phyloP scores from a whole-genome alignment of 2,329 filamentous ascomycete genomes.

The Neoscytalidium dimidiatum region DNA sequence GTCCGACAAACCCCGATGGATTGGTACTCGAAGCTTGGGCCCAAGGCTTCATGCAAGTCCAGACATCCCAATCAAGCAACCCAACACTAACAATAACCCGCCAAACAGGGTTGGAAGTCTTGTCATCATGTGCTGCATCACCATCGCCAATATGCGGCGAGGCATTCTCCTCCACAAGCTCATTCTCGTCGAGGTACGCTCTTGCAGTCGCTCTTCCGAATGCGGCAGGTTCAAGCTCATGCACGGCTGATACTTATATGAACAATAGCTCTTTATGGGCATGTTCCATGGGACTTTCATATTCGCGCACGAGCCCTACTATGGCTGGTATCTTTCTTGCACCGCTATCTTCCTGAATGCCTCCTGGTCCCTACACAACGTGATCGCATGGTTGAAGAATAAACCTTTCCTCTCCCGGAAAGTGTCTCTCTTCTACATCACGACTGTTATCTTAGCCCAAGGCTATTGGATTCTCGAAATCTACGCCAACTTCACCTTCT shows the following conservation, averaged over 20 bases:
- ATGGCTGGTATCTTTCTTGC: conserved; percentile 65
- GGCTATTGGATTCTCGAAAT: conserved; percentile 68
- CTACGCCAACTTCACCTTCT: conserved; percentile 66
- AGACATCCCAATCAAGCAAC: neutral
- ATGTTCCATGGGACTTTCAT: conserved; percentile 62
- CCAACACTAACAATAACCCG: neutral
- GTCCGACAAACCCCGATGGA: conserved; percentile 34
- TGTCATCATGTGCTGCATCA: conserved; percentile 51
- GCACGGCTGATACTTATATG: neutral
- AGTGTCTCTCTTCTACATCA: conserved; percentile 58
- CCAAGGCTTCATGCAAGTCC: conserved; percentile 35
- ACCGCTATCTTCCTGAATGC: conserved; percentile 62
- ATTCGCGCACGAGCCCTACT: conserved; percentile 57
- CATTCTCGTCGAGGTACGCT: conserved; percentile 50
- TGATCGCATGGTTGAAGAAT: conserved; percentile 69
- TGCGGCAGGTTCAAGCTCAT: neutral
- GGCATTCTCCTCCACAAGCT: conserved; percentile 52
- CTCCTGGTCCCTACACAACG: conserved; percentile 66
- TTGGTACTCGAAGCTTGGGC: conserved; percentile 44
- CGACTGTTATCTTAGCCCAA: conserved; percentile 59
- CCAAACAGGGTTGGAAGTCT: conserved; percentile 37
- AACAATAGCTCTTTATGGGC: conserved; percentile 54
- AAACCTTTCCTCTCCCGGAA: conserved; percentile 58
- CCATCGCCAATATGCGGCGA: conserved; percentile 51
- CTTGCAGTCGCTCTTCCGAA: neutral